These are phyloP conservation scores for Guadua angustifolia DNA, from an alignment of 176 grass and related monocot species.

Conservation along the genomic window DNA sequence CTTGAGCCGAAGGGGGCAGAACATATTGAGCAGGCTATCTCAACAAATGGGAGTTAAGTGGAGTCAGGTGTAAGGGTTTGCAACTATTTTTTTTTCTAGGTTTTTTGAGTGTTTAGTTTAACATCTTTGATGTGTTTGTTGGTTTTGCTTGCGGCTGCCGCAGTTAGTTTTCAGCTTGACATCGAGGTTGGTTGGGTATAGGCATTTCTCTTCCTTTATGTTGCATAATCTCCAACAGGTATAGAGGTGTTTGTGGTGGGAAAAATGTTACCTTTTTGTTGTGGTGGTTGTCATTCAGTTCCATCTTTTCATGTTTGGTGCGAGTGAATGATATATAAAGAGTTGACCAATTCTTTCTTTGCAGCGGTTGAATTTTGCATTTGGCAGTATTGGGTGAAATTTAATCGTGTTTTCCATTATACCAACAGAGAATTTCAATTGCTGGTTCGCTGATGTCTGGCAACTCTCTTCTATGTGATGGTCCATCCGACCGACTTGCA, in stretches of 20 bases:
- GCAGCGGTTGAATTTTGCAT: conserved; percentile 6
- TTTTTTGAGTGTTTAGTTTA: conserved; percentile 31
- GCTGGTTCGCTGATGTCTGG: conserved; percentile 7
- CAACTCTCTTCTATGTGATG: neutral
- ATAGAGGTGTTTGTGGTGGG: conserved; percentile 42
- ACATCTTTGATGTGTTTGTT: neutral
- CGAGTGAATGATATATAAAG: conserved; percentile 18
- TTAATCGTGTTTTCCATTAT: neutral
- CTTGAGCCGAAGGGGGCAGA: conserved; percentile 26
- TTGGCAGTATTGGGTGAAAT: conserved; percentile 44
- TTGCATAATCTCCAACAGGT: conserved; percentile 37
- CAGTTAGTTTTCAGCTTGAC: conserved; percentile 26
- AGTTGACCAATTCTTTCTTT: neutral
- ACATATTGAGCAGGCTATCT: conserved; percentile 13
- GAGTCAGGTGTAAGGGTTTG: conserved; percentile 18
- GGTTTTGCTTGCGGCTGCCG: conserved; percentile 38
- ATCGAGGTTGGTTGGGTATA: conserved; percentile 41
- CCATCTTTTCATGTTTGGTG: neutral
- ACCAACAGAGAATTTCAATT: conserved; percentile 1
- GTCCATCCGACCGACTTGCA: neutral
- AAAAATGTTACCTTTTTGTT: conserved; percentile 7
- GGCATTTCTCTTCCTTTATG: conserved; percentile 1
- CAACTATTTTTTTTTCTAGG: conserved; percentile 34
- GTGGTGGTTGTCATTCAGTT: conserved; percentile 11
- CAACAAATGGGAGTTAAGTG: conserved; percentile 4